Conservation (phyloP, 2,329 filamentous ascomycete genomes). For the Pyricularia grisea region DNA sequence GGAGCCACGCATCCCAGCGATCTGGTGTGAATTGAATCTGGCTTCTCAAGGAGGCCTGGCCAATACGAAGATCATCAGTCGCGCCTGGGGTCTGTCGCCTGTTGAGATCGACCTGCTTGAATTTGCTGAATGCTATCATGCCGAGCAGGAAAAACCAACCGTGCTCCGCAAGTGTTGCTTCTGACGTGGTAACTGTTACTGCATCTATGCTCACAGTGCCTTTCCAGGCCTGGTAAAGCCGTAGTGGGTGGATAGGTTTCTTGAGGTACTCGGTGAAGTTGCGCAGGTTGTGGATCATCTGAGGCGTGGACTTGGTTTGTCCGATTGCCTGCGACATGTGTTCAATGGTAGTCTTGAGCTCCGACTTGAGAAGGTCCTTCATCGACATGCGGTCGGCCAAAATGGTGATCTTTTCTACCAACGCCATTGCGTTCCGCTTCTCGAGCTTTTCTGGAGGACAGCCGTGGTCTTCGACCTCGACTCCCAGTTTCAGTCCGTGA, state of each 20-base stretch:
- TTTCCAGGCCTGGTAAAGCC: conserved; percentile 70
- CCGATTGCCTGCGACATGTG: conserved; percentile 86
- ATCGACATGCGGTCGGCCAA: conserved; percentile 78
- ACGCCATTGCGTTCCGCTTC: conserved; percentile 66
- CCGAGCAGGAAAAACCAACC: conserved; percentile 92
- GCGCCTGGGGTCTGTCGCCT: conserved; percentile 70
- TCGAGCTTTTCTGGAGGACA: conserved; percentile 72
- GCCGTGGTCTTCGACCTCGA: conserved; percentile 67
- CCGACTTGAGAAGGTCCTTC: conserved; percentile 85
- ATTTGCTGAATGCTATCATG: conserved; percentile 80
- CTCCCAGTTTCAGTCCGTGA: conserved; percentile 69
- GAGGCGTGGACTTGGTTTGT: conserved; percentile 64
- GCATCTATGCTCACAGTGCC: conserved; percentile 69
- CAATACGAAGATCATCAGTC: conserved; percentile 76
- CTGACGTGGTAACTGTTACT: conserved; percentile 56
- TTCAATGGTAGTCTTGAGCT: conserved; percentile 83
- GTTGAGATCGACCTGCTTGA: conserved; percentile 58
- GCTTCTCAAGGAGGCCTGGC: conserved; percentile 68
- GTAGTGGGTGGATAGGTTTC: conserved; percentile 71
- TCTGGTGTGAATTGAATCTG: conserved; percentile 76
- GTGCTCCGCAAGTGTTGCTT: conserved; percentile 65
- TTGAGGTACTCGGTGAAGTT: conserved; percentile 76
- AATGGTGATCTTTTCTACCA: conserved; percentile 75
- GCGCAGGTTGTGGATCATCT: conserved; percentile 79
- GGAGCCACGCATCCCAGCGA: conserved; percentile 86